A percentile compares a stretch with the other conserved stretches of the same genome.
phyloP scores from a whole-genome alignment of 2,329 filamentous ascomycete species.

The Exophiala spinifera region DNA sequence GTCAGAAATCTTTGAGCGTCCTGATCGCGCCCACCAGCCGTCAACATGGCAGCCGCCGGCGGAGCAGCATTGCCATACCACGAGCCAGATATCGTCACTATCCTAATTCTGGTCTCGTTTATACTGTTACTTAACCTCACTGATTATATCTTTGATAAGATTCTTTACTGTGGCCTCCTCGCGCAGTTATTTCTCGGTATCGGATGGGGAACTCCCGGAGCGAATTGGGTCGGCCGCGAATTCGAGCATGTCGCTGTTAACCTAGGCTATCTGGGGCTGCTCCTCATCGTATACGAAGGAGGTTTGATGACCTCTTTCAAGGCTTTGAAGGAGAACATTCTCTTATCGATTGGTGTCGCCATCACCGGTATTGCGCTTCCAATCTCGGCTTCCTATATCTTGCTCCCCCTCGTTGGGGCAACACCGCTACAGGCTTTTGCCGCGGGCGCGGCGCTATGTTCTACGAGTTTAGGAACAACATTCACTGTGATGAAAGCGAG shows the following conservation, averaged over 20 bases:
- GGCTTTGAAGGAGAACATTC: constrained; percentile 58
- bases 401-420: constrained; percentile 51
- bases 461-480: constrained; percentile 70
- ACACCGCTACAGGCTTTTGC: constrained; percentile 64
- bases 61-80: constrained; percentile 55
- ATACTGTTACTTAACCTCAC: constrained; percentile 60
- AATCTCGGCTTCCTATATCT: constrained; percentile 63
- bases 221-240: constrained; percentile 54
- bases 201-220: constrained; percentile 66
- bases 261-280: constrained; percentile 68
- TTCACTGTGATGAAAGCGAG: constrained; percentile 64
- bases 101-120: constrained; percentile 62
- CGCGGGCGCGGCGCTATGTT: constrained; percentile 69
- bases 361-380: constrained; percentile 63
- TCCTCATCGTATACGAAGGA: constrained; percentile 69
- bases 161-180: constrained; percentile 67
- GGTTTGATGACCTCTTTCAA: constrained; percentile 56
- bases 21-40: too few species aligned
- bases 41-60: too few species aligned
- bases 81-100: constrained; percentile 58
- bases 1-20: too few species aligned
- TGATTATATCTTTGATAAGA: constrained; percentile 56
- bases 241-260: constrained; percentile 58
- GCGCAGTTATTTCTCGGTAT: constrained; percentile 70
- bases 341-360: constrained; percentile 61